A percentile compares a stretch with the other conserved stretches of the same genome.
These are phyloP conservation scores for Vitis amurensis DNA, from an alignment of 164 flowering plant genomes.

Conservation along the genomic window DNA sequence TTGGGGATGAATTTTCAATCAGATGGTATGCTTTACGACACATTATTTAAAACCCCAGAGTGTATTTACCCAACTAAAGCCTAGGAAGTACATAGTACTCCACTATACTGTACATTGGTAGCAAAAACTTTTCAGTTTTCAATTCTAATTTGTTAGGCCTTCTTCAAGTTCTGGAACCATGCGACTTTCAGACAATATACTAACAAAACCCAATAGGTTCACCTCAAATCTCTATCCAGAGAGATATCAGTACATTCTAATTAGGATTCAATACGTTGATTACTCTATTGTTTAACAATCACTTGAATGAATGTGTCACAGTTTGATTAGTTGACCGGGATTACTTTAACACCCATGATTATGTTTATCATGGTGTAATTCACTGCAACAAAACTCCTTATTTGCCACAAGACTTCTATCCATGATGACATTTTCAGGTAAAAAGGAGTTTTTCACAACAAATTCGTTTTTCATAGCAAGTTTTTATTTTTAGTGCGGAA, in stretches of 20 bases:
- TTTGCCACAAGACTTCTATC: too few species aligned
- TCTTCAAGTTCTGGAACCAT: not conserved
- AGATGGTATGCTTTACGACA: slow-evolving; percentile 2
- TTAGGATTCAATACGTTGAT: not conserved
- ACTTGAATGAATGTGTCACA: too few species aligned
- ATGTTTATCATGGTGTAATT: too few species aligned
- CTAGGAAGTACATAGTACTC: not conserved
- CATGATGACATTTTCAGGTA: too few species aligned
- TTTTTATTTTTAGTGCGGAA: too few species aligned
- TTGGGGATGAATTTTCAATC: slow-evolving; percentile 2
- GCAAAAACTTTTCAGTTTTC: slow-evolving; percentile 16
- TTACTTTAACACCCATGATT: too few species aligned
- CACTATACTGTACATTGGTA: not conserved
- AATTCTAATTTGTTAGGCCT: slow-evolving; percentile 6
- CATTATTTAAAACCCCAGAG: not conserved
- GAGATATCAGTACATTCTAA: not conserved
- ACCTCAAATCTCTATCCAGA: not conserved
- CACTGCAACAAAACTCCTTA: too few species aligned
- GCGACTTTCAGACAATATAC: not conserved
- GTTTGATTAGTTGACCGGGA: too few species aligned
- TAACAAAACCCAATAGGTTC: not conserved
- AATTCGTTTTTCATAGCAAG: too few species aligned
- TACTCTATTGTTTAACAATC: not conserved
- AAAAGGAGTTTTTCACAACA: too few species aligned
- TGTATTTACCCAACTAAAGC: slow-evolving; percentile 6